Evolutionary conservation across 1,284 basidiomycete genomes (phyloP).

Genomic region (Cystobasidium sp.): DNA sequence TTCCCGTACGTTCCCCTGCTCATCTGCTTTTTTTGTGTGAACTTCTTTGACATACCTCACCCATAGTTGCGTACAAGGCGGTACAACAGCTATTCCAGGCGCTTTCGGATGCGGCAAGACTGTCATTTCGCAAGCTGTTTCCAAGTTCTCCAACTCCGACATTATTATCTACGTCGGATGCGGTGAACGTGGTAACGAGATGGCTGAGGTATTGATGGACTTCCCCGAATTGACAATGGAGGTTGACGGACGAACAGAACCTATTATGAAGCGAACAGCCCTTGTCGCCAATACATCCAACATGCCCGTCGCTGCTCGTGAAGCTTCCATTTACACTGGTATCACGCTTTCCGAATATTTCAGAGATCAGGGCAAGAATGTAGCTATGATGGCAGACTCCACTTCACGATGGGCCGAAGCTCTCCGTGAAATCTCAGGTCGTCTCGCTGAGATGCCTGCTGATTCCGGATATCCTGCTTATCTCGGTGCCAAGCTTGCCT

Average conservation of each 20-base stretch:
- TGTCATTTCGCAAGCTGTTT: slow-evolving; percentile 94
- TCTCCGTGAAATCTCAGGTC: slow-evolving; percentile 97
- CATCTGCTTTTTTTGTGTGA: not conserved
- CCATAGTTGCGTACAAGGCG: slow-evolving; percentile 89
- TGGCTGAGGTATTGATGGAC: slow-evolving; percentile 87
- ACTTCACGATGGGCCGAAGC: slow-evolving; percentile 99
- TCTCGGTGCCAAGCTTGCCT: slow-evolving; percentile 90
- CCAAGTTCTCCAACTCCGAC: slow-evolving; percentile 99
- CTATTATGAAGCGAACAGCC: slow-evolving; percentile 99
- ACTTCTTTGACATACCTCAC: not conserved
- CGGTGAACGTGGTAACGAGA: slow-evolving; percentile 67
- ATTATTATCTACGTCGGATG: slow-evolving; percentile 98
- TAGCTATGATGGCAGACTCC: slow-evolving; percentile 99
- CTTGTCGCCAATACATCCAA: slow-evolving; percentile 99
- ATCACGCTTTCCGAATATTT: slow-evolving; percentile 99
- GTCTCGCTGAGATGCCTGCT: slow-evolving; percentile 99
- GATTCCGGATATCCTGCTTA: slow-evolving; percentile 99
- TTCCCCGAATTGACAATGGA: slow-evolving; percentile 96
- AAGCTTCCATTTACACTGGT: slow-evolving; percentile 99
- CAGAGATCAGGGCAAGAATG: slow-evolving; percentile 97
- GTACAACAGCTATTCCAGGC: slow-evolving; percentile 98
- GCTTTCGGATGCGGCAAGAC: slow-evolving; percentile 92
- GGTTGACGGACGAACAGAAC: slow-evolving; percentile 86
- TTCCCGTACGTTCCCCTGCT: slow-evolving; percentile 72
- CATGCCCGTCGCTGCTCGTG: slow-evolving; percentile 99